A percentile compares a stretch with the other conserved stretches of the same genome.
phyloP scores from a whole-genome alignment of 2,329 filamentous ascomycete genomes.

The Sclerotinia minor region DNA sequence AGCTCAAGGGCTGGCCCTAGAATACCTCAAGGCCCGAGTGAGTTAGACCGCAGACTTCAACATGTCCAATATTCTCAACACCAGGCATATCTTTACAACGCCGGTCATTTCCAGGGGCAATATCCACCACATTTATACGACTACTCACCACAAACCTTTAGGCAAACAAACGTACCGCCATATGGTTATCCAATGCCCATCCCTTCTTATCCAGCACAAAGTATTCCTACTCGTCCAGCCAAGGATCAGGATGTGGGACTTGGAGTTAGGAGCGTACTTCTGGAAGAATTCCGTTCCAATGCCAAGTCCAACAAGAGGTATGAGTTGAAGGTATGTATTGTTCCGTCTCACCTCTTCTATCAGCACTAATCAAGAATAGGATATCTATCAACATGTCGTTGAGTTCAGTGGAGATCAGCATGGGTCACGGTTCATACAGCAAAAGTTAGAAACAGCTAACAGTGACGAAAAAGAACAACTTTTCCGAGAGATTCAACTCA shows the following conservation, averaged over 20 bases:
- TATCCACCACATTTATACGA: slow-evolving; percentile 46
- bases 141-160: slow-evolving; percentile 43
- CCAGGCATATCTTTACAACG: slow-evolving; percentile 43
- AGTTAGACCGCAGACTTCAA: slow-evolving; percentile 39
- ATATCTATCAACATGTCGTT: slow-evolving; percentile 83
- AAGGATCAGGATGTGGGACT: slow-evolving; percentile 44
- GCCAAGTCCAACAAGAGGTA: slow-evolving; percentile 71
- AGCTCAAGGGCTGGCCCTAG: slow-evolving; percentile 36
- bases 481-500: slow-evolving; percentile 82
- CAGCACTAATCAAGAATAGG: slow-evolving; percentile 47
- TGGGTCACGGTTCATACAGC: slow-evolving; percentile 92
- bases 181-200: slow-evolving; percentile 43
- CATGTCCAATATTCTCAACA: slow-evolving; percentile 34
- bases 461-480: slow-evolving; percentile 93
- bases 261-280: slow-evolving; percentile 66
- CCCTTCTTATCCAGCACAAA: slow-evolving; percentile 34
- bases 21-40: slow-evolving; percentile 34
- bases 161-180: slow-evolving; percentile 40
- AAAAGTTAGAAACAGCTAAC: slow-evolving; percentile 87
- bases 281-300: slow-evolving; percentile 78
- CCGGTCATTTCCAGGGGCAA: slow-evolving; percentile 43
- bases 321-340: slow-evolving; percentile 66
- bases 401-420: slow-evolving; percentile 97
- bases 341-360: slow-evolving; percentile 2
- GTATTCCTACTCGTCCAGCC: slow-evolving; percentile 38